These are phyloP conservation scores for Lichtheimia hyalospora DNA, from an alignment of 371 early-diverging fungal species.

Conservation along the genomic window DNA sequence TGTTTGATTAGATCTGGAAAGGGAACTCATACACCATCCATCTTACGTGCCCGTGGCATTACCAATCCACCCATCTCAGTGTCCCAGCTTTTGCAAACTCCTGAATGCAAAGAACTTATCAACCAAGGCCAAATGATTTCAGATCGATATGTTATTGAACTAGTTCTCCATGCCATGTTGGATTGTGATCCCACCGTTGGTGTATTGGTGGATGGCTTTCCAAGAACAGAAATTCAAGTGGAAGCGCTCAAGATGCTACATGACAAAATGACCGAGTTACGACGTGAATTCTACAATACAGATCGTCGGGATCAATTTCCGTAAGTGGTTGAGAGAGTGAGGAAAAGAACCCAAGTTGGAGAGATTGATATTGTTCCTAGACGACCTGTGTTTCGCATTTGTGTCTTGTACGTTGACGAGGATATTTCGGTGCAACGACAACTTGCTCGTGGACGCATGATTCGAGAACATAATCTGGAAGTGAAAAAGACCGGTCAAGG, in stretches of 20 bases:
- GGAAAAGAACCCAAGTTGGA: background rate
- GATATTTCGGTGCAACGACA: constrained; percentile 67
- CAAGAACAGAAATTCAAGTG: constrained; percentile 66
- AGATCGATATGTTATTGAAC: constrained; percentile 62
- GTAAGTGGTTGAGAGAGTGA: constrained; percentile 17
- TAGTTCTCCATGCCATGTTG: constrained; percentile 59
- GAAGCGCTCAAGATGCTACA: constrained; percentile 62
- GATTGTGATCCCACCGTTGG: constrained; percentile 64
- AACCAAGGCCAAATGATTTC: constrained; percentile 69
- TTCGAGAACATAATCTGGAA: constrained; percentile 60
- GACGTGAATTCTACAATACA: constrained; percentile 56
- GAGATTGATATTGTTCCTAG: constrained; percentile 14
- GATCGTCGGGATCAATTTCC: constrained; percentile 60
- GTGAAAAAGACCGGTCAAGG: constrained; percentile 64
- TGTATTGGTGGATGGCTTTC: constrained; percentile 70
- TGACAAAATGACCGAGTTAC: constrained; percentile 63
- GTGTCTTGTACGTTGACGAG: constrained; percentile 68
- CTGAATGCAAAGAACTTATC: constrained; percentile 65
- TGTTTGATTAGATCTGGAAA: constrained; percentile 52
- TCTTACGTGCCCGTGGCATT: constrained; percentile 62
- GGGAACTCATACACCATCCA: constrained; percentile 70
- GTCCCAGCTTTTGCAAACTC: constrained; percentile 59
- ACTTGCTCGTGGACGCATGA: constrained; percentile 55
- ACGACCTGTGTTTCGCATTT: constrained; percentile 67
- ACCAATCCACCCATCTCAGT: constrained; percentile 69